Base-by-base conservation (phyloP, 176 grass and related monocot species). In the Pontederia crassipes region DNA sequence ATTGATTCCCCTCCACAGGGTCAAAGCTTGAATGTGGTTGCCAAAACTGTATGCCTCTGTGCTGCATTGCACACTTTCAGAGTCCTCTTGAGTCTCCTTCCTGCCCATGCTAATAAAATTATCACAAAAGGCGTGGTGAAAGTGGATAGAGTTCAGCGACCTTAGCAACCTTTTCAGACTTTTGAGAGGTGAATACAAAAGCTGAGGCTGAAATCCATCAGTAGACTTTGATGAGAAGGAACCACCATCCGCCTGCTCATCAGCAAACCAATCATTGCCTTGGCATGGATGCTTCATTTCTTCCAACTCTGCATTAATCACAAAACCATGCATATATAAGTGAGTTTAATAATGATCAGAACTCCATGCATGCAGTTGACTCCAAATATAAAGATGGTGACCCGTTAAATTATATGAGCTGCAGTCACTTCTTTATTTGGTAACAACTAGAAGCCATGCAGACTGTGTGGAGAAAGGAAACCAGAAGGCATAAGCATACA, bases 121-220 rank as follows among this genome's bases (percentile, higher is more conserved):
- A 66, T 28, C 20, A 66, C 10, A 53, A 52, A n/a, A 32, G 15
- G 1, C 4, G 58, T 24, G 4, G 48, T 52, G 20, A 49, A 46
- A 27, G 32, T 40, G 32, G 32, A 40, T 64, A 3, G 24, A 46
- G 9, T 18, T 48, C 46, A 64, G 16, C 17, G 17, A 6, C 3
- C 48, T 66, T 32, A 20, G 20, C 26, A 53, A 66, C 26, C 64
- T 66, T 52, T 53, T 66, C 64, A 66, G 24, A 60, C 11, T 24
- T 14, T 11, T 24, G 28, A 60, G 58, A 29, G 49, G 49, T 27
- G 48, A 52, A 48, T 32, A 17, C 64, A 32, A n/a, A 4, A 29
- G n/a, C 49, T 52, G 64, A 14, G 18, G 52, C 64, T 53, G 48
- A 2, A 53, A 48, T 51, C 13, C 64, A 10, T 29, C 28, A 29